Evolutionary conservation across 441 rosid species (phyloP), one percentile per base, ranked within the genome.

Genomic region (Populus hybrid): DNA sequence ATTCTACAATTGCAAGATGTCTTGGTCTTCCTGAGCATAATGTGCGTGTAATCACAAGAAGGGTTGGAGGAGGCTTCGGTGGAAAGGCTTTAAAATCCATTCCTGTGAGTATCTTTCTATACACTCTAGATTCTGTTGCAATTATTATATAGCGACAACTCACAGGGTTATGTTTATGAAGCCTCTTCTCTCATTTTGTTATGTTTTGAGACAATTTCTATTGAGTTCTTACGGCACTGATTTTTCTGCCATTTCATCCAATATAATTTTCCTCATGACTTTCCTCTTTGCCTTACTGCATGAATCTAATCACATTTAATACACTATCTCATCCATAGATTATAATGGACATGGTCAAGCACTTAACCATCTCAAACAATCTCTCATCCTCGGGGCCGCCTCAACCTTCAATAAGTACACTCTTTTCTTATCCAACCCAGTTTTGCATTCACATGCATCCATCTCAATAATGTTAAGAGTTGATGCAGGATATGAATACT

Each of bases 51-150:
- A 84, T 94, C 75, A 88, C 96, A 67, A 86, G 99, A 83, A 86
- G 99, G 78, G 91, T 93, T 74, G 99, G 98, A 21, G 98, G 98
- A 7, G 99, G 98, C 10, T 96, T 93, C 24, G 98, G 99, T 79
- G 99, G 98, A 73, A 96, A 96, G 84, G 87, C 88, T 63, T 3
- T 85, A 0, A 90, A 81, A 84, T 70, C 98, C 69, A 87, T 92
- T 83, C 88, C 89, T 10, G 98, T 96, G 72, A 91, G 97, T 86
- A 78, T 83, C 38, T 4, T 28, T 57, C 23, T 57, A 57, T 6
- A 18, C 10, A 50, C 59, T 5, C 2, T 50, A 50, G 59, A 50
- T 50, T 50, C 8, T 50, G 18, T 6, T 61, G 8, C 18, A 8
- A 1, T n/a, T 18, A 46, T 10, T 7, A 1, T 50, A 14, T 50